A percentile compares a stretch with the other conserved stretches of the same genome.
These are phyloP conservation scores for Epichloe sp. DNA, from an alignment of 2,329 filamentous ascomycete species.

Conservation along the genomic window DNA sequence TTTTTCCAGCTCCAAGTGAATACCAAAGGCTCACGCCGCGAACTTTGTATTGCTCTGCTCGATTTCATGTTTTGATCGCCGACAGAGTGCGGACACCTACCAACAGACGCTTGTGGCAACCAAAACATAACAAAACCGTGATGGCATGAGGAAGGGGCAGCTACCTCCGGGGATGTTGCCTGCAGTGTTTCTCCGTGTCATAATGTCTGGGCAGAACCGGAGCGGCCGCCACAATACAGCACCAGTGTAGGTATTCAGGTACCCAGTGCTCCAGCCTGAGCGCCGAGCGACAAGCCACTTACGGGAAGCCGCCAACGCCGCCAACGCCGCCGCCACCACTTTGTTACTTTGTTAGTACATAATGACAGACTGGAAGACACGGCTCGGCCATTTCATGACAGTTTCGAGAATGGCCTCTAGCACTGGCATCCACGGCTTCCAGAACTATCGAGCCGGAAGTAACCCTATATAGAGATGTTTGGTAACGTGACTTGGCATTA, in stretches of 20 bases:
- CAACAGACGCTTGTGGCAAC: background rate
- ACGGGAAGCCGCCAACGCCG: background rate
- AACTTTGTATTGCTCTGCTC: background rate
- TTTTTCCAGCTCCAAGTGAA: background rate
- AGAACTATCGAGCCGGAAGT: background rate
- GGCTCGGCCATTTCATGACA: background rate
- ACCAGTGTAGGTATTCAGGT: background rate
- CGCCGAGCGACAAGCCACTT: background rate
- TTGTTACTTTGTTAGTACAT: background rate
- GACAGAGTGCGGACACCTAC: background rate
- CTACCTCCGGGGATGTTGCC: background rate
- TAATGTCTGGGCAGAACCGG: background rate
- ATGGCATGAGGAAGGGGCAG: background rate
- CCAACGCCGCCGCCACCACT: background rate
- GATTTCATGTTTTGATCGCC: background rate
- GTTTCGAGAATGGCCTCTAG: no score
- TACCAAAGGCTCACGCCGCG: constrained; percentile 3
- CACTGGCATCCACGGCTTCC: background rate
- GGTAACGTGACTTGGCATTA: background rate
- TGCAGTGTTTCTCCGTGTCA: background rate
- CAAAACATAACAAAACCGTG: background rate
- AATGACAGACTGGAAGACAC: background rate
- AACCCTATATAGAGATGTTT: background rate
- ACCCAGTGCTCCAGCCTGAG: background rate
- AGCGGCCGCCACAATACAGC: background rate